Percentiles rank a stretch among this genome's conserved stretches.
These are phyloP conservation scores for Leccinum boreale DNA, from an alignment of 768 basidiomycete genomes.

Conservation along the genomic window DNA sequence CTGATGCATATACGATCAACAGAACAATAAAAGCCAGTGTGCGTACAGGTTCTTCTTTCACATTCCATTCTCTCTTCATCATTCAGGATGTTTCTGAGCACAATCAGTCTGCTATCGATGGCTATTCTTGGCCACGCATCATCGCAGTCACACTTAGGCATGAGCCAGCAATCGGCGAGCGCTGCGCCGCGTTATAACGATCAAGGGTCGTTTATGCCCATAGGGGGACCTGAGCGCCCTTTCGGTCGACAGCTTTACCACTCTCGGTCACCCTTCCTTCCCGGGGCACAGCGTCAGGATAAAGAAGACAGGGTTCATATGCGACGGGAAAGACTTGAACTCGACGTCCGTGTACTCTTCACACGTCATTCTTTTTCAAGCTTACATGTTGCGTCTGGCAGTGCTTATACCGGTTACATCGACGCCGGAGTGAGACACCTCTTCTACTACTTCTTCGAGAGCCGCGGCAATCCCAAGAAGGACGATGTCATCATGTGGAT, in stretches of 20 bases:
- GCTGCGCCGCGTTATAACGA: not conserved
- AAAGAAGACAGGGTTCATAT: constrained; percentile 32
- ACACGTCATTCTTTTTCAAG: not conserved
- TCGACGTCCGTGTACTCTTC: constrained; percentile 24
- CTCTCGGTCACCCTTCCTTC: constrained; percentile 39
- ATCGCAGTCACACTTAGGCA: constrained; percentile 18
- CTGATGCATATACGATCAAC: no score
- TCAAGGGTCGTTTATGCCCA: constrained; percentile 3
- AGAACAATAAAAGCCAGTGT: no score
- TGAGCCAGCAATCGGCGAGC: not conserved
- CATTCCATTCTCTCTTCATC: no score
- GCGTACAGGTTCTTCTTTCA: no score
- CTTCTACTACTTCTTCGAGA: constrained; percentile 68
- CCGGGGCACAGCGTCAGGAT: constrained; percentile 40
- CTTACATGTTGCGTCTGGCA: constrained; percentile 17
- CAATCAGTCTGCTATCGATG: constrained; percentile 16
- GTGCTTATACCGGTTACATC: constrained; percentile 63
- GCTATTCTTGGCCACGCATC: constrained; percentile 13
- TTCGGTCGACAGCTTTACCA: constrained; percentile 33
- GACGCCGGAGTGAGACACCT: constrained; percentile 59
- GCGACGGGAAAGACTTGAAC: constrained; percentile 8
- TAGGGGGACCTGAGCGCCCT: constrained; percentile 16
- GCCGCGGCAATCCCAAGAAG: constrained; percentile 49
- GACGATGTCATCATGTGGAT: constrained; percentile 57
- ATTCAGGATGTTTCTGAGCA: constrained; percentile 8